These are phyloP conservation scores for Monilinia aucupariae DNA, from an alignment of 2,329 filamentous ascomycete genomes.

Conservation along the genomic window DNA sequence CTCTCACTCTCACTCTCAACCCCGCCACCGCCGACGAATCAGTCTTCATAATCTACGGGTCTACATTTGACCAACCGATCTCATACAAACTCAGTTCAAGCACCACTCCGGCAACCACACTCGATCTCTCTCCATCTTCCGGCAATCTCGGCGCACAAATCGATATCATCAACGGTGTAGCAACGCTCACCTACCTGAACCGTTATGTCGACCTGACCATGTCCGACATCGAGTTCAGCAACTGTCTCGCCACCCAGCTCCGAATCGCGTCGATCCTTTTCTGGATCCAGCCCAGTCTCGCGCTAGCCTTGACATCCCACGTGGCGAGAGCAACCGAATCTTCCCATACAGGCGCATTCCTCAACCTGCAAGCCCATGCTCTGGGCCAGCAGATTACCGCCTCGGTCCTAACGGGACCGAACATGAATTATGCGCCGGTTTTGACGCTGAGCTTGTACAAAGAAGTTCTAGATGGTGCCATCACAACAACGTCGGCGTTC, in stretches of 20 bases:
- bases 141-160: background rate
- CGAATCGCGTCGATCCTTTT: background rate
- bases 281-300: background rate
- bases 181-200: background rate
- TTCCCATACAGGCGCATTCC: background rate
- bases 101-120: background rate
- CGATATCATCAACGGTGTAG: background rate
- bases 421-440: background rate
- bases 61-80: constrained; percentile 1
- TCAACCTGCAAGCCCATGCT: background rate
- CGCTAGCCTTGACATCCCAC: background rate
- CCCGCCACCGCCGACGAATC: background rate
- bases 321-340: background rate
- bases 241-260: background rate
- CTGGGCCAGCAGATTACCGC: background rate
- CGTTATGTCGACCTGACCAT: background rate
- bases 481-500: background rate
- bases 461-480: background rate
- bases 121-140: background rate
- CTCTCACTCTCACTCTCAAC: background rate
- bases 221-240: background rate
- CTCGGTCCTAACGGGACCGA: background rate
- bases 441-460: background rate
- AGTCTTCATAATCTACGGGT: background rate
- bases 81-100: constrained; percentile 5